Evolutionary conservation across 805 yeast genomes (phyloP).

Genomic region (Starmerella cellae): DNA sequence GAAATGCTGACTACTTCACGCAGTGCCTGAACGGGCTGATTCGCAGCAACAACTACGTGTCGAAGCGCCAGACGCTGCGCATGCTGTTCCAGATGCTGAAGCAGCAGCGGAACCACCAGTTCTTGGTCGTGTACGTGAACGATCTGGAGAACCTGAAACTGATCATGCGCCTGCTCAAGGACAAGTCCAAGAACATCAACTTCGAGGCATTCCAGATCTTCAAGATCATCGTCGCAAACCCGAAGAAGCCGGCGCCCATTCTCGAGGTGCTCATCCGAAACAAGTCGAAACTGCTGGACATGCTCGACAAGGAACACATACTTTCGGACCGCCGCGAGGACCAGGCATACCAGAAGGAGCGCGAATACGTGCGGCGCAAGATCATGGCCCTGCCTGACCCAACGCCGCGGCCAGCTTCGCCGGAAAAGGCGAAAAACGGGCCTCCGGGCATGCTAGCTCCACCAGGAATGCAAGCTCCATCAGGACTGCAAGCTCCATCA

Average conservation of each 20-base stretch:
- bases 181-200: conserved; percentile 79
- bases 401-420: background rate
- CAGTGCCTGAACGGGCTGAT: conserved; percentile 53
- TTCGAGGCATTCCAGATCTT: conserved; percentile 85
- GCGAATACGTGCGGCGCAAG: conserved; percentile 62
- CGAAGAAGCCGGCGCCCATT: conserved; percentile 69
- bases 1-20: conserved; percentile 47
- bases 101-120: conserved; percentile 52
- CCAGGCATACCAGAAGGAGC: conserved; percentile 58
- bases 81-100: conserved; percentile 60
- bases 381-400: conserved; percentile 35
- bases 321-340: conserved; percentile 51
- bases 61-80: conserved; percentile 76
- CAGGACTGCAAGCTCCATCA: background rate
- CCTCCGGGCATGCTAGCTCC: background rate
- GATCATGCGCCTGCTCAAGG: conserved; percentile 74
- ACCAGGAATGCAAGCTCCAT: background rate
- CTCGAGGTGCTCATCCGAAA: conserved; percentile 74
- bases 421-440: background rate
- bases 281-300: conserved; percentile 58
- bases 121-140: conserved; percentile 66
- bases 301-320: conserved; percentile 43
- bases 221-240: conserved; percentile 93
- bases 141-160: conserved; percentile 72
- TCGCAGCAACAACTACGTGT: conserved; percentile 71